These are phyloP conservation scores for Copromyces sp. DNA, from an alignment of 495 filamentous ascomycete genomes.

Conservation along the genomic window DNA sequence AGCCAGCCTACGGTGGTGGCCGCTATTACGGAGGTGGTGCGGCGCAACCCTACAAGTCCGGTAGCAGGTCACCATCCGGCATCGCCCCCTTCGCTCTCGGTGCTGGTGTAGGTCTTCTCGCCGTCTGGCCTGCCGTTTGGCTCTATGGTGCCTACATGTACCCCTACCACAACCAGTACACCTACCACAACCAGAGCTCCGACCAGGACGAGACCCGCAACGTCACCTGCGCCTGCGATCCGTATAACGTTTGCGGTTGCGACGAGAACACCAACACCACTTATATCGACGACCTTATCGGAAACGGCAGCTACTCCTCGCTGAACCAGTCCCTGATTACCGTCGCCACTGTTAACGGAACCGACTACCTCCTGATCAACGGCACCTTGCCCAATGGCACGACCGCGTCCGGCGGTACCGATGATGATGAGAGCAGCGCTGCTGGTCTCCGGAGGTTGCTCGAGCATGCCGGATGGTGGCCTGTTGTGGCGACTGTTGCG, in stretches of 20 bases:
- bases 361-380: constrained; percentile 66
- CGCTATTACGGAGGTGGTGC: constrained; percentile 74
- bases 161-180: constrained; percentile 49
- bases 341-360: constrained; percentile 64
- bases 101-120: constrained; percentile 43
- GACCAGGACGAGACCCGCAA: constrained; percentile 57
- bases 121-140: constrained; percentile 46
- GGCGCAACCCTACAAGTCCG: constrained; percentile 54
- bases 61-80: constrained; percentile 44
- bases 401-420: constrained; percentile 50
- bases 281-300: constrained; percentile 47
- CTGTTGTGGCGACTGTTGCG: constrained; percentile 41
- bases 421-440: constrained; percentile 24
- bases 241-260: constrained; percentile 67
- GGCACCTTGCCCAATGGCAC: constrained; percentile 83
- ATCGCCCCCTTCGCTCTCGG: constrained; percentile 46
- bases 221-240: constrained; percentile 64
- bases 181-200: constrained; percentile 47
- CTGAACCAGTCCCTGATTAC: constrained; percentile 54
- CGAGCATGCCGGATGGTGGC: constrained; percentile 51
- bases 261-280: constrained; percentile 59
- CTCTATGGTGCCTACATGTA: constrained; percentile 63
- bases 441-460: constrained; percentile 28
- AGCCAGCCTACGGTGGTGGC: constrained; percentile 53
- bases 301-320: constrained; percentile 48